Evolutionary conservation across 2,329 filamentous ascomycete genomes (phyloP).

Genomic region (Aureobasidium sp.): DNA sequence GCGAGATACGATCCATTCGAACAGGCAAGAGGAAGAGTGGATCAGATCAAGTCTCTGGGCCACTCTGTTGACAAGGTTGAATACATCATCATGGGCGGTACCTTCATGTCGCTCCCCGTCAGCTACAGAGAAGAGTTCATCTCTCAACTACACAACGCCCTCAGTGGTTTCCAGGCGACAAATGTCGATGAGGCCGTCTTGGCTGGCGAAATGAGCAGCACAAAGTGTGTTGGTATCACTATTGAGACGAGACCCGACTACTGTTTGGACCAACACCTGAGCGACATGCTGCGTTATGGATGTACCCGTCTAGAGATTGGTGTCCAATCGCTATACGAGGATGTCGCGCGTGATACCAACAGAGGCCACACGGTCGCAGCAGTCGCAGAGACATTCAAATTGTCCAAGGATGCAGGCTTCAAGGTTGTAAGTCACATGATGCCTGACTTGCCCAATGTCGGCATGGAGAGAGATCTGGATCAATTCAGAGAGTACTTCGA

Average conservation of each 20-base stretch:
- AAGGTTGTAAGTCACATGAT: slow-evolving; percentile 99
- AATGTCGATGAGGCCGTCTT: slow-evolving; percentile 93
- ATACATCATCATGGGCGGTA: slow-evolving; percentile 99
- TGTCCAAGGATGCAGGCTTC: slow-evolving; percentile 97
- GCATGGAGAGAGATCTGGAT: slow-evolving; percentile 94
- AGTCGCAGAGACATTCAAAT: slow-evolving; percentile 90
- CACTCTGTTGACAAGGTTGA: slow-evolving; percentile 99
- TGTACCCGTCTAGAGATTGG: slow-evolving; percentile 92
- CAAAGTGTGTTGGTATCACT: slow-evolving; percentile 97
- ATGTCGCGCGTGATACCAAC: slow-evolving; percentile 96
- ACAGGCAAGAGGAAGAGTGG: slow-evolving; percentile 88
- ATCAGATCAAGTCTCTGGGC: slow-evolving; percentile 90
- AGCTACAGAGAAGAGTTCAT: slow-evolving; percentile 91
- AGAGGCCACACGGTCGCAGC: slow-evolving; percentile 91
- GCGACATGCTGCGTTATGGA: slow-evolving; percentile 94
- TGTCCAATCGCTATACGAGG: slow-evolving; percentile 94
- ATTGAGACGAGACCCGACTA: slow-evolving; percentile 97
- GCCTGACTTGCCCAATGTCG: slow-evolving; percentile 95
- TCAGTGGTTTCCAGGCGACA: slow-evolving; percentile 89
- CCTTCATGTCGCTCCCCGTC: slow-evolving; percentile 92
- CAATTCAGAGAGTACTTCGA: slow-evolving; percentile 98
- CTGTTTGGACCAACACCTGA: slow-evolving; percentile 89
- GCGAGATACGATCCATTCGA: slow-evolving; percentile 97
- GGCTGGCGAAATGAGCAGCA: slow-evolving; percentile 90
- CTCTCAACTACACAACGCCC: slow-evolving; percentile 87